Conservation (phyloP, 441 rosid species). For the Flueggea neowawraea region DNA sequence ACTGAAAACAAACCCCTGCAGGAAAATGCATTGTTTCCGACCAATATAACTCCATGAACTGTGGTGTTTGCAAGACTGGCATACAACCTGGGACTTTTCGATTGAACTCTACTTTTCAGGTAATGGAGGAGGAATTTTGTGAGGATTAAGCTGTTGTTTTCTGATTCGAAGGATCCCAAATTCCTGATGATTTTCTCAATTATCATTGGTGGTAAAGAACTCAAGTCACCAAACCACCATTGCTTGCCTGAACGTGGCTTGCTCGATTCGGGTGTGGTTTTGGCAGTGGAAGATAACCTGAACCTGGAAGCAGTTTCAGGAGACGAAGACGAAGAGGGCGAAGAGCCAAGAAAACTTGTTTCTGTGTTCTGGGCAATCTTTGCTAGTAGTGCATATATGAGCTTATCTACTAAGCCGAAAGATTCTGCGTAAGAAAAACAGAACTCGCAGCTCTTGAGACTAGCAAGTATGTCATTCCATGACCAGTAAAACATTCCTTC, state of each 20-base stretch:
- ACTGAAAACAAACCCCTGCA: slow-evolving; percentile 63
- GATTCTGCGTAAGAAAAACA: slow-evolving; percentile 52
- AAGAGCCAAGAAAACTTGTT: slow-evolving; percentile 27
- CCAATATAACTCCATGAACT: slow-evolving; percentile 43
- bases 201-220: slow-evolving; percentile 41
- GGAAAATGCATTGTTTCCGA: slow-evolving; percentile 42
- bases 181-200: slow-evolving; percentile 43
- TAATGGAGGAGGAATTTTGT: slow-evolving; percentile 74
- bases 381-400: slow-evolving; percentile 43
- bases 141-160: slow-evolving; percentile 50
- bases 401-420: slow-evolving; percentile 47
- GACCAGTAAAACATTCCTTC: slow-evolving; percentile 62
- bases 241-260: slow-evolving; percentile 33
- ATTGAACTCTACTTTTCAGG: slow-evolving; percentile 36
- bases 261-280: slow-evolving; percentile 21
- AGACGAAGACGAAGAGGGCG: slow-evolving; percentile 52
- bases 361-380: slow-evolving; percentile 60
- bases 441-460: slow-evolving; percentile 56
- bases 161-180: slow-evolving; percentile 43
- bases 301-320: slow-evolving; percentile 46
- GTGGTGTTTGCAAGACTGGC: slow-evolving; percentile 50
- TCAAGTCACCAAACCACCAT: slow-evolving; percentile 81
- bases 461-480: slow-evolving; percentile 45
- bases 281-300: slow-evolving; percentile 33
- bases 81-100: slow-evolving; percentile 4